phyloP scores from a whole-genome alignment of 176 grass and related monocot species.

The Phoenix roebelenii region DNA sequence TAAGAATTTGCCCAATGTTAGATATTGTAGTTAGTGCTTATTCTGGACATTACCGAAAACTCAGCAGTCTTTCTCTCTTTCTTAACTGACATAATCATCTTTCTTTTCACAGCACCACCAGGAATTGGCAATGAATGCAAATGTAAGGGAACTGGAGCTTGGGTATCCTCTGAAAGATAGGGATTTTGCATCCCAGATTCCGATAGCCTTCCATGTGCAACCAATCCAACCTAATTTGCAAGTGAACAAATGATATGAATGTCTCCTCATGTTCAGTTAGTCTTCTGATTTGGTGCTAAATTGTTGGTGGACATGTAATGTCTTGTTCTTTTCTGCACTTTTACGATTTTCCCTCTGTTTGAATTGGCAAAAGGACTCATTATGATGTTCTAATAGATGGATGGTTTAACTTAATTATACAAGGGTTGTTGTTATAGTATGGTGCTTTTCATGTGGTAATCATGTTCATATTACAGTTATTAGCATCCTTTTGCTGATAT shows the following conservation, averaged over 20 bases:
- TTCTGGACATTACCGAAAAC: too few relatives aligned
- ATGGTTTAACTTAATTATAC: too few relatives aligned
- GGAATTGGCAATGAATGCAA: constrained; percentile 42
- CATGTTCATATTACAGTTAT: too few relatives aligned
- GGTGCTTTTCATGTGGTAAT: too few relatives aligned
- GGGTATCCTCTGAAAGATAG: constrained; percentile 51
- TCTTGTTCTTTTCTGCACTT: background rate
- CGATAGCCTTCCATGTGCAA: constrained; percentile 80
- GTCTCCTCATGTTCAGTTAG: background rate
- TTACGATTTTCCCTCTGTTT: background rate
- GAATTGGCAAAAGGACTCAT: too few relatives aligned
- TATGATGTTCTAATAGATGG: too few relatives aligned
- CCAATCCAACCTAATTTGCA: constrained; percentile 85
- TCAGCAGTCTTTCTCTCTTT: too few relatives aligned
- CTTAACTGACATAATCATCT: too few relatives aligned
- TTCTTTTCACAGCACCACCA: constrained; percentile 52
- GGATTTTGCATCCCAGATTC: constrained; percentile 72
- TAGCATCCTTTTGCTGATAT: too few relatives aligned
- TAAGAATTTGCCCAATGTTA: too few relatives aligned
- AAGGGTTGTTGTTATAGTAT: too few relatives aligned
- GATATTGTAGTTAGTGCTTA: too few relatives aligned
- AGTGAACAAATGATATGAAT: constrained; percentile 42
- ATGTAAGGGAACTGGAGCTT: constrained; percentile 74
- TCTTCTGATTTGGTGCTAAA: background rate
- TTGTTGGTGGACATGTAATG: background rate